Evolutionary conservation across 75 land plant genomes (phyloP).

Genomic region (Pseudotsuga menziesii): DNA sequence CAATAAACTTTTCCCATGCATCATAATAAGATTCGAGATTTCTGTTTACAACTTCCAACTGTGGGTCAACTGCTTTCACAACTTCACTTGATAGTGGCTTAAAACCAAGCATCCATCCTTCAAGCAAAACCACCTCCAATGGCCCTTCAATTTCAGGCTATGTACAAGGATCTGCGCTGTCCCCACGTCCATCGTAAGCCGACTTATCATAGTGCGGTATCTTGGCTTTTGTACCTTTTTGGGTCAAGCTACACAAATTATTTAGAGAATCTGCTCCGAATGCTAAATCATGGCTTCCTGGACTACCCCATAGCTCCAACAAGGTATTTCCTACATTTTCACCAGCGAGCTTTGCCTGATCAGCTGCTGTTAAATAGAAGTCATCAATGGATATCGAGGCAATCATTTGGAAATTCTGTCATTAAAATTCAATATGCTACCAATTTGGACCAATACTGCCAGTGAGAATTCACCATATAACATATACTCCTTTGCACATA

Average conservation of each 20-base stretch:
- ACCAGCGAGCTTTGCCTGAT: slow-evolving; percentile 47
- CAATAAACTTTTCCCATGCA: too few relatives aligned
- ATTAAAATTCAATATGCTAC: too few relatives aligned
- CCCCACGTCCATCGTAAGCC: slow-evolving; percentile 82
- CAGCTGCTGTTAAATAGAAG: too few relatives aligned
- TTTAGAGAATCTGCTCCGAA: slow-evolving; percentile 69
- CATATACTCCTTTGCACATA: too few relatives aligned
- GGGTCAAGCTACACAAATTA: slow-evolving; percentile 46
- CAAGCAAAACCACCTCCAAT: slow-evolving; percentile 69
- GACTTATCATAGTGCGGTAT: slow-evolving; percentile 95
- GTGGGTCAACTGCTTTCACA: too few relatives aligned
- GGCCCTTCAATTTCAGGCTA: slow-evolving; percentile 95
- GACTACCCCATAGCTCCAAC: slow-evolving; percentile 90
- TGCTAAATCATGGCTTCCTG: slow-evolving; percentile 90
- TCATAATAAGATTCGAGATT: too few relatives aligned
- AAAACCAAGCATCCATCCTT: too few relatives aligned
- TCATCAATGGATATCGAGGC: neutral
- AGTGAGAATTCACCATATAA: too few relatives aligned
- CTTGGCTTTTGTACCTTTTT: slow-evolving; percentile 65
- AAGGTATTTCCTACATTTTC: slow-evolving; percentile 71
- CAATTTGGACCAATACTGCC: too few relatives aligned
- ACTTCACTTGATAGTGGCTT: too few relatives aligned
- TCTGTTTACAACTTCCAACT: too few relatives aligned
- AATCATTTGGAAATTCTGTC: too few relatives aligned
- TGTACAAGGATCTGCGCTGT: slow-evolving; percentile 81